Conservation (phyloP, 495 filamentous ascomycete species). For the Hamigera avellanea region DNA sequence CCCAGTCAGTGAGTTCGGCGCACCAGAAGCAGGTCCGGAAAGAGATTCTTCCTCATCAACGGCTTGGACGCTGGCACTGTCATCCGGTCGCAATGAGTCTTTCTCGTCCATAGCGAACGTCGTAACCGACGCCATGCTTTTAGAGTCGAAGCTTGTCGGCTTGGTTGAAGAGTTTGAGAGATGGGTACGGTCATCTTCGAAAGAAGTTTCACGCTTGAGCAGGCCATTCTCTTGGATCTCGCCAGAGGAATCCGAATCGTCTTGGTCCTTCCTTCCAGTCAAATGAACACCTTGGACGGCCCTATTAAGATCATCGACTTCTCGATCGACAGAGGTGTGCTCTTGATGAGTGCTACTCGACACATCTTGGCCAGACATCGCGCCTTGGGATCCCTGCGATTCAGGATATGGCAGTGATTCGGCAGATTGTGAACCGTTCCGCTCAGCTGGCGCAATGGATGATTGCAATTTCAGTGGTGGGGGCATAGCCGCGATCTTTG, state of each 20-base stretch:
- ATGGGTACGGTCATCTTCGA: constrained; percentile 52
- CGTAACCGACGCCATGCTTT: constrained; percentile 81
- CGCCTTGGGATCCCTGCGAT: constrained; percentile 8
- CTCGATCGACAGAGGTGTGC: constrained; percentile 12
- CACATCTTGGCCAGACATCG: constrained; percentile 10
- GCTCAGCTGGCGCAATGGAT: constrained; percentile 15
- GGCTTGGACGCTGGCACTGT: constrained; percentile 86
- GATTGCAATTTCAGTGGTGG: constrained; percentile 17
- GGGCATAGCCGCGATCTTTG: constrained; percentile 36
- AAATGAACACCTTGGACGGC: constrained; percentile 26
- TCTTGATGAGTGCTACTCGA: constrained; percentile 10
- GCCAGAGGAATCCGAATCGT: constrained; percentile 16
- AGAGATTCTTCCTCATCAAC: constrained; percentile 80
- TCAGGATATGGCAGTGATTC: constrained; percentile 10
- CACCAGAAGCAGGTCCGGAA: constrained; percentile 57
- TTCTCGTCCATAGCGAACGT: constrained; percentile 93
- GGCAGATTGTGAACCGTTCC: constrained; percentile 10
- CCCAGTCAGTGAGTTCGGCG: constrained; percentile 61
- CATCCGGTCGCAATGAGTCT: constrained; percentile 83
- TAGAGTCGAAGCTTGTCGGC: constrained; percentile 77
- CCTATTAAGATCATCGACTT: constrained; percentile 20
- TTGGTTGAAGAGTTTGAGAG: constrained; percentile 68
- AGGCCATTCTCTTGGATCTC: constrained; percentile 19
- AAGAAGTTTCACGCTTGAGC: constrained; percentile 30
- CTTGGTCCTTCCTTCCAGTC: constrained; percentile 16